Evolutionary conservation across 352 stramenopile genomes (phyloP).

Genomic region (Phytophthora multivora): DNA sequence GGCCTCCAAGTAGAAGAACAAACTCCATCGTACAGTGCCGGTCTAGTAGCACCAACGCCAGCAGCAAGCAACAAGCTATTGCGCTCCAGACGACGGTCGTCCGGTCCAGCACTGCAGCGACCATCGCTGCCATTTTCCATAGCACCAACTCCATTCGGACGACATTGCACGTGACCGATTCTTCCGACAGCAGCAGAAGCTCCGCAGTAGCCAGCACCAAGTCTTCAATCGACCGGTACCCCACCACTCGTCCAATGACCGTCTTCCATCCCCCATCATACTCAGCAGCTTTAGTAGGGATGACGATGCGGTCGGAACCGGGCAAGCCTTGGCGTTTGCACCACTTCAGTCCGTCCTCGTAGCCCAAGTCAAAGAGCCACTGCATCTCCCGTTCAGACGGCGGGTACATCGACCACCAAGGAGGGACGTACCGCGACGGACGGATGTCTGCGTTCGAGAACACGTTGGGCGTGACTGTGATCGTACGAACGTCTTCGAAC

Average conservation of each 20-base stretch:
- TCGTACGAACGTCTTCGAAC: constrained; percentile 41
- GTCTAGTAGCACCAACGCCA: constrained; percentile 16
- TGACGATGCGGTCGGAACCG: constrained; percentile 16
- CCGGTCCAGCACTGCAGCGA: constrained; percentile 16
- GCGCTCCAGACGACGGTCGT: constrained; percentile 24
- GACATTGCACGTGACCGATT: constrained; percentile 18
- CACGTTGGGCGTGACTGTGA: constrained; percentile 36
- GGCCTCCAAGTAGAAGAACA: constrained; percentile 17
- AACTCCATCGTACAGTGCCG: constrained; percentile 34
- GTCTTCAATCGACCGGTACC: constrained; percentile 35
- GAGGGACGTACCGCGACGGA: constrained; percentile 62
- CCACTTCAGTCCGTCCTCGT: constrained; percentile 49
- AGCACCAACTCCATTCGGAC: constrained; percentile 26
- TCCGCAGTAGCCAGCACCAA: constrained; percentile 9
- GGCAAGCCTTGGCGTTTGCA: constrained; percentile 21
- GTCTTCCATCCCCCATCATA: constrained; percentile 37
- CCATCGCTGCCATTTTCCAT: constrained; percentile 26
- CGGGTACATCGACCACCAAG: constrained; percentile 68
- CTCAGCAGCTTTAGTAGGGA: constrained; percentile 36
- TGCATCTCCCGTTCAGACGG: constrained; percentile 49
- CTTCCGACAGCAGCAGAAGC: constrained; percentile 22
- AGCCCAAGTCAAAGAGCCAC: constrained; percentile 64
- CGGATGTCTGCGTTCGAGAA: constrained; percentile 58
- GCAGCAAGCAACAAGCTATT: not conserved
- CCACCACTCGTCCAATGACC: constrained; percentile 29